Percentiles rank a stretch among this genome's conserved stretches.
Conservation (phyloP, 2,329 filamentous ascomycete species). For the Talaromyces sp. region DNA sequence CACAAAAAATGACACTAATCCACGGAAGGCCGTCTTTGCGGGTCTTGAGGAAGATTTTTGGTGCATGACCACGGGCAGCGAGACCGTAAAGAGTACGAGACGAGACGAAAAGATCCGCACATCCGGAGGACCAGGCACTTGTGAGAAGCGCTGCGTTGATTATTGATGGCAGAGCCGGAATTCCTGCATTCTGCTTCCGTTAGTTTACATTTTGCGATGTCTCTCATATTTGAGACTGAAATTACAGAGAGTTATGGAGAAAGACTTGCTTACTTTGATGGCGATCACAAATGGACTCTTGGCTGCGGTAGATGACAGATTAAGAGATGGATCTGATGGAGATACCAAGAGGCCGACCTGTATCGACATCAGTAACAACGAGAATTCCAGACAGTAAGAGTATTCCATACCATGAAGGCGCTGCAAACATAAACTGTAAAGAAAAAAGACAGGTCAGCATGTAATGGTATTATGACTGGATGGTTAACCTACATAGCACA, state of each 20-base stretch:
- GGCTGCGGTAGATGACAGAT: constrained; percentile 45
- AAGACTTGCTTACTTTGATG: constrained; percentile 24
- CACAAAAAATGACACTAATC: constrained; percentile 21
- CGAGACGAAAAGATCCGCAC: constrained; percentile 72
- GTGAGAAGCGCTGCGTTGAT: constrained; percentile 77
- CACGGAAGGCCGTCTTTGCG: constrained; percentile 21
- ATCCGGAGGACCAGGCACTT: constrained; percentile 73
- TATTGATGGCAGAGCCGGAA: constrained; percentile 62
- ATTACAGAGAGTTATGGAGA: too few relatives aligned
- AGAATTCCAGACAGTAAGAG: too few relatives aligned
- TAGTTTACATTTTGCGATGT: background rate
- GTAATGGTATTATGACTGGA: background rate
- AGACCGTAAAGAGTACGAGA: constrained; percentile 66
- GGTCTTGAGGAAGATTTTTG: constrained; percentile 50
- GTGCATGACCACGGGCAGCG: constrained; percentile 62
- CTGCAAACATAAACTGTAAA: constrained; percentile 11
- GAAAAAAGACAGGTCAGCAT: background rate
- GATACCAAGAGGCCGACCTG: constrained; percentile 21
- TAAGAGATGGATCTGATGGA: constrained; percentile 21
- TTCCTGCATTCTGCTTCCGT: constrained; percentile 51
- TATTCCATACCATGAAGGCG: constrained; percentile 14
- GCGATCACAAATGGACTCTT: constrained; percentile 47
- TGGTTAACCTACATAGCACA: constrained; percentile 18
- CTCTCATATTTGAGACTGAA: background rate
- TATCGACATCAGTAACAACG: background rate